phyloP scores from a whole-genome alignment of 192 early-diverging fungal species.

The Coemansia sp. region DNA sequence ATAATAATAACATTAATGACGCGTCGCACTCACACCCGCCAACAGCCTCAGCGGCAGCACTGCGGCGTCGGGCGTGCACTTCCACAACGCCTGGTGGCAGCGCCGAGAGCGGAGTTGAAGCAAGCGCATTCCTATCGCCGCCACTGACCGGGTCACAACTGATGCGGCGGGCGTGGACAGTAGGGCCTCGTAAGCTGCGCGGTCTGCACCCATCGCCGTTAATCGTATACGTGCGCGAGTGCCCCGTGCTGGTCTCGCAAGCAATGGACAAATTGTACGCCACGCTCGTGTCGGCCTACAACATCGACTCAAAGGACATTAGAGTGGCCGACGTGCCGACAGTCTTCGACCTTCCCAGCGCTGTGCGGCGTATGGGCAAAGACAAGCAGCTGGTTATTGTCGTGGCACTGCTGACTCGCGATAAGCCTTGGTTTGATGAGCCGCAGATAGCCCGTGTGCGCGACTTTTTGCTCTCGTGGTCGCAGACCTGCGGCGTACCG shows the following conservation, averaged over 20 bases:
- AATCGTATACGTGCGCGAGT: conserved; percentile 49
- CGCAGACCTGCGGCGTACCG: conserved; percentile 34
- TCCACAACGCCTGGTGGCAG: conserved; percentile 6
- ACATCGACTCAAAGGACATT: conserved; percentile 43
- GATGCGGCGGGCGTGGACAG: conserved; percentile 34
- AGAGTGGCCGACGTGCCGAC: conserved; percentile 50
- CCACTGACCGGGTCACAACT: conserved; percentile 14
- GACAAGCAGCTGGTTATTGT: conserved; percentile 44
- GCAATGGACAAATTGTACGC: conserved; percentile 50
- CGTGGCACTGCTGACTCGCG: conserved; percentile 36
- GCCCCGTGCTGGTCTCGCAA: conserved; percentile 17
- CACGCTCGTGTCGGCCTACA: conserved; percentile 25
- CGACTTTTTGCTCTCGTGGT: conserved; percentile 40
- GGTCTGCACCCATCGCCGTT: conserved; percentile 49
- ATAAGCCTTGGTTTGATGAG: conserved; percentile 45
- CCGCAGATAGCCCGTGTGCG: conserved; percentile 33
- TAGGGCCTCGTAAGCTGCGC: conserved; percentile 46
- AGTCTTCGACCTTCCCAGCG: conserved; percentile 37
- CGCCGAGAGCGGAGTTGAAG: conserved; percentile 6
- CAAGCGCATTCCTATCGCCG: conserved; percentile 32
- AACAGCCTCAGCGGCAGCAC: background rate
- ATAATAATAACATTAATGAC: background rate
- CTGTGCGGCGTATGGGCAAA: conserved; percentile 44
- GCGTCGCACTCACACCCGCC: background rate
- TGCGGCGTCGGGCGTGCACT: conserved; percentile 38